Evolutionary conservation across 768 basidiomycete species (phyloP).

Genomic region (Kwoniella shandongensis): DNA sequence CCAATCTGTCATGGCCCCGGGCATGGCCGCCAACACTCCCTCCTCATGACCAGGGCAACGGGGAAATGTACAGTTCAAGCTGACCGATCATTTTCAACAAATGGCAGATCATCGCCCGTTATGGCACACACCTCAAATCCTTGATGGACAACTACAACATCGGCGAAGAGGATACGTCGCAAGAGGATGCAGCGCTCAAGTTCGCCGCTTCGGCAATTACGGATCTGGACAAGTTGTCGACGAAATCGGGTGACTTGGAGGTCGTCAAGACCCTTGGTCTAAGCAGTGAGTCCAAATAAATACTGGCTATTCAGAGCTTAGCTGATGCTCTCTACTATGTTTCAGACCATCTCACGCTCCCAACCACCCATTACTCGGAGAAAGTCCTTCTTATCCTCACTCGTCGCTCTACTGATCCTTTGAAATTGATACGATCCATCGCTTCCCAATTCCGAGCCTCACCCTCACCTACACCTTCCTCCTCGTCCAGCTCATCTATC

Average conservation of each 20-base stretch:
- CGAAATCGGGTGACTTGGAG: constrained; percentile 53
- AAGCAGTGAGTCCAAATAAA: constrained; percentile 12
- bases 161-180: constrained; percentile 50
- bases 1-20: too few species aligned
- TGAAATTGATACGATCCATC: constrained; percentile 80
- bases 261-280: constrained; percentile 9
- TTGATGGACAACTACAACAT: constrained; percentile 48
- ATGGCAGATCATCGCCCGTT: constrained; percentile 74
- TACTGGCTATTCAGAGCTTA: background rate
- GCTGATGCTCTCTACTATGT: background rate
- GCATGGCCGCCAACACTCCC: too few species aligned
- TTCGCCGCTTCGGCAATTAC: constrained; percentile 50
- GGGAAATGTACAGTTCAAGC: too few species aligned
- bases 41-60: too few species aligned
- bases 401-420: constrained; percentile 77
- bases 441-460: constrained; percentile 85
- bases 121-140: constrained; percentile 72
- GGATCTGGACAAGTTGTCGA: constrained; percentile 67
- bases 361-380: constrained; percentile 21
- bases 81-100: too few species aligned
- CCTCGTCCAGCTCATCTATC: constrained; percentile 5
- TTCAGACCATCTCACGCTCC: constrained; percentile 18
- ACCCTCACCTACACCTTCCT: constrained; percentile 56
- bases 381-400: constrained; percentile 67
- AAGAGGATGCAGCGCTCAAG: constrained; percentile 54